Base-by-base conservation (phyloP, 441 rosid genomes). In the Breynia disticha region DNA sequence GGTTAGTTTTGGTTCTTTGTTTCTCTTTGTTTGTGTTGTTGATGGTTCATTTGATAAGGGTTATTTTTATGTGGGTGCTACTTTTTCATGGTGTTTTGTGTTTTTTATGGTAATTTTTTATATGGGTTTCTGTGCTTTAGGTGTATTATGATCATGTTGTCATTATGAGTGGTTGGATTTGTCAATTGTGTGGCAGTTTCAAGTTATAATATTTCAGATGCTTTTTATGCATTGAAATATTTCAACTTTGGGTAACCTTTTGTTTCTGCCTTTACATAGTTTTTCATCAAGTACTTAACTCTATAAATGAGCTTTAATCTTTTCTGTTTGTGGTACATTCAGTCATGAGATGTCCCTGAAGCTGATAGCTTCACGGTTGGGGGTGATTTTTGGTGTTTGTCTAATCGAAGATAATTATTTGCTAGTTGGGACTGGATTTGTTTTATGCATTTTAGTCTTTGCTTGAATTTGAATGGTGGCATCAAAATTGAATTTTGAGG, bases 61-160 rank as follows among this genome's bases (percentile, higher is more conserved):
- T 48, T 53, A 69, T 65, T 70, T 54, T 35, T 54, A 41, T 52
- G 41, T 55, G 62, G 65, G 45, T 50, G 19, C 49, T 56, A 45
- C 56, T 41, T 9, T 41, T 53, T 19, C 7, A 28, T 28, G 35
- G 4, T 1, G 5, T 28, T 28, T 62, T 62, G 43, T 39, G 15
- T 13, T 21, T 53, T 53, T 16, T 15, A 2, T 0, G 9, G 18
- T 45, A 18, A 19, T 50, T 42, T 42, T 16, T 28, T 13, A 7
- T 47, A 46, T 46, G 37, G 24, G 46, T 41, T 56, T 24, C 50
- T 46, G 20, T 64, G 32, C 14, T 15, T 20, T 61, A 13, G 5
- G 1, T 28, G 35, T 5, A 28, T 28, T 28, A 28, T 28, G 35
- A 28, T 28, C 7, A 28, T 28, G 35, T 9, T 41, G 3, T 41